Conservation (phyloP, 2,329 filamentous ascomycete genomes). For the Exophiala oligosperma region DNA sequence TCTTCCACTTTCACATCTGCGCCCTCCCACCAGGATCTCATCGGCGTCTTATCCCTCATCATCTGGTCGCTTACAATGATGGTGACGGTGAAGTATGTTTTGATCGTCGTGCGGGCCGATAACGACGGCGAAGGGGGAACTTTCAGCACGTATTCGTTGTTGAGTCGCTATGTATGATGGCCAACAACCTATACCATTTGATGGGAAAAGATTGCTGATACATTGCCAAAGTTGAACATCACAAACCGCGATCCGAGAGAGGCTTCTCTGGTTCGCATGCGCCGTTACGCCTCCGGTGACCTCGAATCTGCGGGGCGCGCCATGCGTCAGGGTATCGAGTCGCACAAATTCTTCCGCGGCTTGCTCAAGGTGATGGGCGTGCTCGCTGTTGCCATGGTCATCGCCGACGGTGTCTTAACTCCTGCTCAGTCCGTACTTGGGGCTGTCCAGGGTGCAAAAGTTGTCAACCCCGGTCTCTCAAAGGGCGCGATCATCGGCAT, state of each 20-base stretch:
- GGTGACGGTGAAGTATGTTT: slow-evolving; percentile 58
- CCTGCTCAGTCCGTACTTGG: slow-evolving; percentile 59
- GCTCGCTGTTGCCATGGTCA: slow-evolving; percentile 55
- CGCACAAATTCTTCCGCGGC: slow-evolving; percentile 45
- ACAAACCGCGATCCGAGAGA: slow-evolving; percentile 54
- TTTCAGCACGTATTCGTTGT: slow-evolving; percentile 55
- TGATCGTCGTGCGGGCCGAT: slow-evolving; percentile 55
- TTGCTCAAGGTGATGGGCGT: slow-evolving; percentile 55
- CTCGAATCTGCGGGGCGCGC: slow-evolving; percentile 44
- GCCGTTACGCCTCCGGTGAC: slow-evolving; percentile 47
- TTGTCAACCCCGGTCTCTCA: slow-evolving; percentile 48
- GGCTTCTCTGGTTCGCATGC: slow-evolving; percentile 48
- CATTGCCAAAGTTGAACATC: slow-evolving; percentile 43
- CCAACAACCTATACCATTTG: background rate
- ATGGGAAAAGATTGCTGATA: background rate
- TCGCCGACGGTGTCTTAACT: slow-evolving; percentile 58
- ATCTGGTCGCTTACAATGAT: slow-evolving; percentile 58
- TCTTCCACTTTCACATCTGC: slow-evolving; percentile 53
- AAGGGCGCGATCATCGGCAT: slow-evolving; percentile 51
- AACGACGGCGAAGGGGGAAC: slow-evolving; percentile 61
- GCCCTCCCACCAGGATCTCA: slow-evolving; percentile 48
- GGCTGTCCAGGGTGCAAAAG: slow-evolving; percentile 55
- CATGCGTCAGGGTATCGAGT: slow-evolving; percentile 50
- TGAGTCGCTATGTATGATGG: slow-evolving; percentile 47
- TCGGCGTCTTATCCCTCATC: slow-evolving; percentile 56